These are phyloP conservation scores for Sporothrix euskadiensis DNA, from an alignment of 2,329 filamentous ascomycete species.

Conservation along the genomic window DNA sequence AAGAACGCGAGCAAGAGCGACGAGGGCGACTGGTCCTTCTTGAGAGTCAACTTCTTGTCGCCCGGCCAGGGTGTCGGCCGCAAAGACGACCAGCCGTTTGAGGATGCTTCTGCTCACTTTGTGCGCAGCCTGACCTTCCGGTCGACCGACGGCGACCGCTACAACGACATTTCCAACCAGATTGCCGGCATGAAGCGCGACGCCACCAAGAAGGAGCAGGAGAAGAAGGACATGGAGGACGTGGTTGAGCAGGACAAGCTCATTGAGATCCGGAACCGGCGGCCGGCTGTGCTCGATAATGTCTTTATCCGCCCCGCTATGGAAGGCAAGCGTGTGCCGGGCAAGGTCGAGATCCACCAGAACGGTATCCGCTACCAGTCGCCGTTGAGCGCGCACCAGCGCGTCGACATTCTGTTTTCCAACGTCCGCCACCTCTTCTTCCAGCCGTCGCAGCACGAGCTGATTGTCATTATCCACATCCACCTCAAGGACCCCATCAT, in stretches of 20 bases:
- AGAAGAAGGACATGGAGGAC: constrained; percentile 99
- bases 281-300: constrained; percentile 85
- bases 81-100: constrained; percentile 97
- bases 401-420: constrained; percentile 92
- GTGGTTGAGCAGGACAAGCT: constrained; percentile 99
- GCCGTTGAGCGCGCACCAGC: constrained; percentile 73
- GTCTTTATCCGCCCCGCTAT: constrained; percentile 94
- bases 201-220: constrained; percentile 86
- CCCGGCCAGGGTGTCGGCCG: constrained; percentile 95
- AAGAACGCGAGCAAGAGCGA: constrained; percentile 99
- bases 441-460: constrained; percentile 91
- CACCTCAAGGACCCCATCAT: constrained; percentile 98
- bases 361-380: constrained; percentile 97
- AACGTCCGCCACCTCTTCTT: constrained; percentile 99
- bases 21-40: constrained; percentile 88
- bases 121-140: constrained; percentile 93
- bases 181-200: constrained; percentile 97
- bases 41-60: constrained; percentile 96
- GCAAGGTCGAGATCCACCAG: constrained; percentile 95
- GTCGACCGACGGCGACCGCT: constrained; percentile 82
- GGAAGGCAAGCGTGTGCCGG: constrained; percentile 94
- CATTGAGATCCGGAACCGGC: constrained; percentile 77
- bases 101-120: constrained; percentile 94
- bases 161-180: constrained; percentile 86
- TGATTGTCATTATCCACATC: constrained; percentile 97